Conservation (phyloP, 108 stramenopile species). For the Epithemia pelagica region DNA sequence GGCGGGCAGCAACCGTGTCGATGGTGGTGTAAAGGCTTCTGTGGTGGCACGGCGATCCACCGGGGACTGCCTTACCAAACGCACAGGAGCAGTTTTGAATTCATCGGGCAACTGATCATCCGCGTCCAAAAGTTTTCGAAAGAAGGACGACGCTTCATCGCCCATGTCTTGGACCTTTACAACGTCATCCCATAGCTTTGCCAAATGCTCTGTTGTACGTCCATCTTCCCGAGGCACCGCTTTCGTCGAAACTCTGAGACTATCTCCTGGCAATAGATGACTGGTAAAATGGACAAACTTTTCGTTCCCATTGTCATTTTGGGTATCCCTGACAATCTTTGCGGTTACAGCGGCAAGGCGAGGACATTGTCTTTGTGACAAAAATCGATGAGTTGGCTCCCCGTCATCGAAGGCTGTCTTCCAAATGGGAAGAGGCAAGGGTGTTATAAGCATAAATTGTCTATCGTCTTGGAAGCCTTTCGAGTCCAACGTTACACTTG, state of each 20-base stretch:
- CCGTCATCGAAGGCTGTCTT: constrained; percentile 24
- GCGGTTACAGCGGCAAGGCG: constrained; percentile 51
- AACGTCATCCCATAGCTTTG: constrained; percentile 61
- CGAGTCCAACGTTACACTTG: constrained; percentile 32
- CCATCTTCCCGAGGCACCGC: neutral
- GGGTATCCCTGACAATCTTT: neutral
- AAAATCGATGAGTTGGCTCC: constrained; percentile 57
- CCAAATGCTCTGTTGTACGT: constrained; percentile 7
- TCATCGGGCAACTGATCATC: constrained; percentile 11
- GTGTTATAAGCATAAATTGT: constrained; percentile 64
- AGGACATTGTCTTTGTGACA: constrained; percentile 73
- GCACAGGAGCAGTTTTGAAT: constrained; percentile 28
- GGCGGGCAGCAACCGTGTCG: constrained; percentile 21
- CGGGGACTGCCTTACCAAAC: constrained; percentile 38
- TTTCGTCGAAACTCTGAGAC: neutral
- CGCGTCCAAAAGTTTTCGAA: constrained; percentile 42
- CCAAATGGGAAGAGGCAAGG: constrained; percentile 33
- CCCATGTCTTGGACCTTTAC: constrained; percentile 66
- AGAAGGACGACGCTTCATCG: constrained; percentile 61
- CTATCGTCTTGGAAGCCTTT: constrained; percentile 58
- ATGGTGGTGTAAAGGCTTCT: constrained; percentile 43
- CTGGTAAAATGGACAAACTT: neutral
- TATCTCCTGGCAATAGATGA: constrained; percentile 2
- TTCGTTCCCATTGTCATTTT: neutral
- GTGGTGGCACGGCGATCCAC: constrained; percentile 19